phyloP scores from a whole-genome alignment of 305 asterid genomes.

The Petunia hybrid region DNA sequence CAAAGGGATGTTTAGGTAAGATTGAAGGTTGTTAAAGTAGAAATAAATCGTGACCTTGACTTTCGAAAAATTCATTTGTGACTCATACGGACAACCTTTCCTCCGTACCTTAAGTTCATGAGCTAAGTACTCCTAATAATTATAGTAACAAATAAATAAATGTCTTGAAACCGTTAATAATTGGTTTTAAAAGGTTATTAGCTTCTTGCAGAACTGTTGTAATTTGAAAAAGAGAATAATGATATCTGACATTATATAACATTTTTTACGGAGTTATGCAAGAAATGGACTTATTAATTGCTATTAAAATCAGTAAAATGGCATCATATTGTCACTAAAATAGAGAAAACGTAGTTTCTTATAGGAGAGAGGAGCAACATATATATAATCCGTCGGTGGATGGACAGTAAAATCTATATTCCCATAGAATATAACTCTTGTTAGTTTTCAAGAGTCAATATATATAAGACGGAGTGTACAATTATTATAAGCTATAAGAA shows the following conservation, averaged over 20 bases:
- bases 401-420: too few relatives aligned
- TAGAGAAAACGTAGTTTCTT: neutral
- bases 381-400: too few relatives aligned
- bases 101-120: neutral
- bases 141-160: neutral
- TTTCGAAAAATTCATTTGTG: neutral
- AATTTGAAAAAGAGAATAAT: neutral
- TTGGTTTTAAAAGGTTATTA: neutral
- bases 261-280: neutral
- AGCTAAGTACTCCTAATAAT: too few relatives aligned
- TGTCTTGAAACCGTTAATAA: neutral
- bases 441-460: too few relatives aligned
- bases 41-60: constrained; percentile 2
- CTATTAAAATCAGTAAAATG: neutral
- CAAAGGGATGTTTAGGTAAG: constrained; percentile 2
- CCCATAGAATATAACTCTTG: too few relatives aligned
- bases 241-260: neutral
- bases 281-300: neutral
- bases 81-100: neutral
- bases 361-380: neutral
- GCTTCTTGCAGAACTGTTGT: neutral
- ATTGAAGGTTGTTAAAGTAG: constrained; percentile 17
- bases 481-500: too few relatives aligned
- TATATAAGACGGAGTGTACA: too few relatives aligned
- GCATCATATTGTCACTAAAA: neutral